Evolutionary conservation across 306 rosid species (phyloP).

Genomic region (Quercus variabilis): DNA sequence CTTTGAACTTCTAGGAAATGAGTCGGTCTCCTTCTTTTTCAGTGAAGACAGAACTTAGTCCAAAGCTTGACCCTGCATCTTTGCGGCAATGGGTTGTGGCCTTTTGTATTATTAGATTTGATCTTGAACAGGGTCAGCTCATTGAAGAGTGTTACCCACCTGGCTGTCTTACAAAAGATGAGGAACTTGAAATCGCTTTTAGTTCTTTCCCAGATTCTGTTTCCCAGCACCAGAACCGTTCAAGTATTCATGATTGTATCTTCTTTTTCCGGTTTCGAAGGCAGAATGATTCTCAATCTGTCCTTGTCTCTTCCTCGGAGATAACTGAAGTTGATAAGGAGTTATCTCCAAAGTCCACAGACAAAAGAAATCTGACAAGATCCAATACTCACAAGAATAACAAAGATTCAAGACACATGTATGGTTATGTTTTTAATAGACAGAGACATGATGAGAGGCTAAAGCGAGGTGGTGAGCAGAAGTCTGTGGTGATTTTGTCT

Average conservation of each 20-base stretch:
- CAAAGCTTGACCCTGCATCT: conserved; percentile 65
- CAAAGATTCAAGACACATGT: conserved; percentile 53
- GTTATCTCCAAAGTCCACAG: conserved; percentile 28
- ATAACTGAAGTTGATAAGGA: conserved; percentile 35
- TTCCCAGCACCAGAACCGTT: conserved; percentile 83
- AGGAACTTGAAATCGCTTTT: conserved; percentile 82
- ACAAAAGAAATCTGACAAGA: conserved; percentile 28
- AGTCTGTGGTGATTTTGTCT: conserved; percentile 85
- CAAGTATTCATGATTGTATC: conserved; percentile 83
- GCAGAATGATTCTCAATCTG: conserved; percentile 31
- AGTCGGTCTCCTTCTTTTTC: conserved; percentile 78
- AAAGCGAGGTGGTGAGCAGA: conserved; percentile 96
- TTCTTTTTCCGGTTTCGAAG: conserved; percentile 80
- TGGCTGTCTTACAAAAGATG: conserved; percentile 61
- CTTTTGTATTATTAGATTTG: conserved; percentile 77
- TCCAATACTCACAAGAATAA: conserved; percentile 25
- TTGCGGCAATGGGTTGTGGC: conserved; percentile 72
- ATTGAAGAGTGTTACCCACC: conserved; percentile 93
- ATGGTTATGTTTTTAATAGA: conserved; percentile 89
- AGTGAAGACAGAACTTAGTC: conserved; percentile 63
- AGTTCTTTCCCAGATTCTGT: conserved; percentile 84
- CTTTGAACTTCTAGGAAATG: conserved; percentile 46
- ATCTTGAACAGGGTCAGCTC: conserved; percentile 93
- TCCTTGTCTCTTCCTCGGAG: conserved; percentile 37
- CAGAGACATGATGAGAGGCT: conserved; percentile 96